phyloP scores from a whole-genome alignment of 208 protist genomes.

The Trypanosoma platydactyli region DNA sequence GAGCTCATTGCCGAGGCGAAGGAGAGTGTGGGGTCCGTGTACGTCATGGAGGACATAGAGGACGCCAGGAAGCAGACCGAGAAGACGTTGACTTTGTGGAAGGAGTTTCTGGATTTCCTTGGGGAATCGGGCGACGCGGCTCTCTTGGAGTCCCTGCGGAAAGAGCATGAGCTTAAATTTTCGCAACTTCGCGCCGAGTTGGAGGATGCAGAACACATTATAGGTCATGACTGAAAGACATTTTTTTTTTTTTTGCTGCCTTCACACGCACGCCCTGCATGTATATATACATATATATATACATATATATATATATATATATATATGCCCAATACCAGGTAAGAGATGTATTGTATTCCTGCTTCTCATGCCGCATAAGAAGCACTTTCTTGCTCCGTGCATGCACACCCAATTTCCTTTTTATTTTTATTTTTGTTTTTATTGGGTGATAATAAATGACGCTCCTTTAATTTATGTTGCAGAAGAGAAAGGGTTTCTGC shows the following conservation, averaged over 20 bases:
- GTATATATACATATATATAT: constrained; percentile 17
- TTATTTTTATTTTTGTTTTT: constrained; percentile 14
- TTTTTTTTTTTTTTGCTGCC: too few relatives aligned
- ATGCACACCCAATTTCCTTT: background rate
- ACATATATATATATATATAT: constrained; percentile 10
- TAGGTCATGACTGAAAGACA: constrained; percentile 24
- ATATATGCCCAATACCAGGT: constrained; percentile 7
- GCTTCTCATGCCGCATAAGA: background rate
- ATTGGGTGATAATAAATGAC: background rate
- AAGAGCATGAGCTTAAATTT: constrained; percentile 68
- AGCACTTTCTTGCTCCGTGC: too few relatives aligned
- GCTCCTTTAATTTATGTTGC: too few relatives aligned
- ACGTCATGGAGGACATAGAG: constrained; percentile 70
- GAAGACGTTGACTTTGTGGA: constrained; percentile 55
- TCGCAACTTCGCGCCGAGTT: constrained; percentile 68
- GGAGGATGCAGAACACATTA: constrained; percentile 37
- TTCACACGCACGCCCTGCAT: too few relatives aligned
- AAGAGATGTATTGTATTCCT: constrained; percentile 3
- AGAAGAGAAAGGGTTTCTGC: too few relatives aligned
- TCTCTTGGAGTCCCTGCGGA: constrained; percentile 36
- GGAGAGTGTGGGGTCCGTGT: constrained; percentile 67
- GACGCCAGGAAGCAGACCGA: constrained; percentile 56
- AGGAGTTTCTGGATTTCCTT: constrained; percentile 34
- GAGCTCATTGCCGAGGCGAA: constrained; percentile 66
- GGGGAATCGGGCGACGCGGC: constrained; percentile 30